A percentile compares a stretch with the other conserved stretches of the same genome.
Evolutionary conservation across 306 rosid genomes (phyloP).

Genomic region (Abrus precatorius): DNA sequence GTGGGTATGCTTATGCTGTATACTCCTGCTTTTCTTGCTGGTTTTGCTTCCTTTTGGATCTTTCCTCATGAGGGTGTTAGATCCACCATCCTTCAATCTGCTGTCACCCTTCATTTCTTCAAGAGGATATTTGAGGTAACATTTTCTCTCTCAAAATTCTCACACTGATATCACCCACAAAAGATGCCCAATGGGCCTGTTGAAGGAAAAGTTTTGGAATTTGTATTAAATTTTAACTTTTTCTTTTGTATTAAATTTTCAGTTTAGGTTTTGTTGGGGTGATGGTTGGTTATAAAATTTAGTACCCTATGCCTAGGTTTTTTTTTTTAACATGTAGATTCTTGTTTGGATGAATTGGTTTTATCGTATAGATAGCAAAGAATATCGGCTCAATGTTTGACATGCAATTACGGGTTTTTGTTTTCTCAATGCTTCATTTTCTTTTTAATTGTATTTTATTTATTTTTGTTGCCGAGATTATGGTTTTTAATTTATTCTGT

Average conservation of each 20-base stretch:
- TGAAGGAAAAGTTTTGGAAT: neutral
- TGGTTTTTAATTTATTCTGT: neutral
- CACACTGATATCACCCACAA: neutral
- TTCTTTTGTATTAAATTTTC: neutral
- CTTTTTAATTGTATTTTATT: neutral
- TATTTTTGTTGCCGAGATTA: neutral
- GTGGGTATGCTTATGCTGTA: constrained; percentile 72
- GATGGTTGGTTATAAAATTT: neutral
- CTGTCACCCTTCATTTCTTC: constrained; percentile 76
- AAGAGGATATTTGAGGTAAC: constrained; percentile 79
- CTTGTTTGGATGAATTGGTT: too few species aligned
- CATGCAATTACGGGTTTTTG: neutral
- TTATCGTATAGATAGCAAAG: neutral
- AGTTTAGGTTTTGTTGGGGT: neutral
- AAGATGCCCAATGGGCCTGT: neutral
- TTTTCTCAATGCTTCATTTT: neutral
- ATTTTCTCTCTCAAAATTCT: neutral
- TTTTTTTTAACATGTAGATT: too few species aligned
- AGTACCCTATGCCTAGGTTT: neutral
- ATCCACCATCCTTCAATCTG: constrained; percentile 57
- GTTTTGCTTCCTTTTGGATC: constrained; percentile 55
- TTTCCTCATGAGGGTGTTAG: constrained; percentile 55
- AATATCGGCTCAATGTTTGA: neutral
- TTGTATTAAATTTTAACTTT: neutral
- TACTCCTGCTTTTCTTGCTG: constrained; percentile 73